phyloP scores from a whole-genome alignment of 1,139 yeast genomes.

The Yamadazyma blattariae region DNA sequence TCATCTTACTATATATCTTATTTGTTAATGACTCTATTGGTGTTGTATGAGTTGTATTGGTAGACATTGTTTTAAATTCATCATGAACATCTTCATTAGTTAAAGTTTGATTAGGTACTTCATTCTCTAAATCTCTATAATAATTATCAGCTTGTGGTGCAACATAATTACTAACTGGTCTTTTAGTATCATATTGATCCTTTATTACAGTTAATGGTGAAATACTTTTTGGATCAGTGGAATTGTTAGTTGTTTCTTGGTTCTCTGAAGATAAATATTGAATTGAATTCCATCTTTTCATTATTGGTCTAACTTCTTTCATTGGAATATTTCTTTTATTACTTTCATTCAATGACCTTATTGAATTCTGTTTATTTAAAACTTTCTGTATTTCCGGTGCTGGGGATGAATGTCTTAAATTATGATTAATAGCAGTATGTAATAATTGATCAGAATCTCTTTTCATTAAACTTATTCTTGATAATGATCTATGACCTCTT shows the following conservation, averaged over 20 bases:
- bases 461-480: slow-evolving; percentile 7
- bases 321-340: slow-evolving; percentile 20
- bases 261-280: slow-evolving; percentile 10
- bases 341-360: slow-evolving; percentile 2
- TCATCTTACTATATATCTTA: slow-evolving; percentile 14
- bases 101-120: background rate
- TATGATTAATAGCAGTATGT: slow-evolving; percentile 13
- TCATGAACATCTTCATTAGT: background rate
- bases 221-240: slow-evolving; percentile 12
- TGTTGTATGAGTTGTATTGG: slow-evolving; percentile 2
- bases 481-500: slow-evolving; percentile 12
- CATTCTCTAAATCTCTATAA: slow-evolving; percentile 15
- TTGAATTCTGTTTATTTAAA: background rate
- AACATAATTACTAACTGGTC: slow-evolving; percentile 17
- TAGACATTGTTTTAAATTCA: background rate
- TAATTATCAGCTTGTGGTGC: slow-evolving; percentile 22
- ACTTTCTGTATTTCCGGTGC: slow-evolving; percentile 3
- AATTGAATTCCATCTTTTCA: slow-evolving; percentile 25
- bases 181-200: slow-evolving; percentile 27
- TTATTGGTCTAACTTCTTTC: slow-evolving; percentile 16
- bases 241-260: slow-evolving; percentile 3
- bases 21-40: slow-evolving; percentile 9
- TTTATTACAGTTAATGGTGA: slow-evolving; percentile 30
- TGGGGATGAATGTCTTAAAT: slow-evolving; percentile 7
- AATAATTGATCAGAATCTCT: slow-evolving; percentile 9